Percentiles rank a stretch among this genome's conserved stretches.
phyloP scores from a whole-genome alignment of 2,329 filamentous ascomycete genomes.

The Fusarium xyrophilum region DNA sequence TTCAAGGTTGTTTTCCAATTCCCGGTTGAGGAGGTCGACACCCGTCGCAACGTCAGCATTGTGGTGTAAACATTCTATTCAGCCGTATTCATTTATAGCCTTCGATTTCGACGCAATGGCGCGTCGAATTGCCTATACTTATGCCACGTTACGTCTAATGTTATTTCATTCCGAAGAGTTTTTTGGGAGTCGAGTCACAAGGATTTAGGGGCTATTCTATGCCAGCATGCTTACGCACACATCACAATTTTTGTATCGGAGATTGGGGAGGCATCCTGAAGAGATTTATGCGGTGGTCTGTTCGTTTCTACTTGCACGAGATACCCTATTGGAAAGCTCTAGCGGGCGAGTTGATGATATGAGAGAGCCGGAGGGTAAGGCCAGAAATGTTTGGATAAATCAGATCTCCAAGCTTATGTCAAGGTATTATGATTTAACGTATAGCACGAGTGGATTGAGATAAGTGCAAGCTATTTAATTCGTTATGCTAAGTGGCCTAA shows the following conservation, averaged over 20 bases:
- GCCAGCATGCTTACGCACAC: slow-evolving; percentile 4
- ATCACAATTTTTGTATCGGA: slow-evolving; percentile 22
- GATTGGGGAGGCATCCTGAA: slow-evolving; percentile 16
- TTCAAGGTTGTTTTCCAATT: slow-evolving; percentile 88
- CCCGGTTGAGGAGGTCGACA: slow-evolving; percentile 76
- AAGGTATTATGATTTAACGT: neutral
- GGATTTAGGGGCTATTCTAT: slow-evolving; percentile 5
- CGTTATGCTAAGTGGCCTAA: neutral
- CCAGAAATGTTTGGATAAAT: slow-evolving; percentile 1
- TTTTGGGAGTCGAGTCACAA: slow-evolving; percentile 20
- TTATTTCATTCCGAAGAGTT: slow-evolving; percentile 19
- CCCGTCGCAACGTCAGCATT: slow-evolving; percentile 70
- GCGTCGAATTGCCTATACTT: neutral
- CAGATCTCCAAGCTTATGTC: neutral
- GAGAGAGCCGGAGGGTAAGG: slow-evolving; percentile 1
- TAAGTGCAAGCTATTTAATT: slow-evolving; percentile 1
- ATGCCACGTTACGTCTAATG: slow-evolving; percentile 25
- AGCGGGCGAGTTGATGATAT: slow-evolving; percentile 19
- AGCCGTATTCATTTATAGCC: neutral
- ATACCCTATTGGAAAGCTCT: slow-evolving; percentile 41
- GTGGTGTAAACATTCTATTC: slow-evolving; percentile 47
- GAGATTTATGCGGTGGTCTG: slow-evolving; percentile 34
- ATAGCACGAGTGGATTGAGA: neutral
- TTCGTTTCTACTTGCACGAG: slow-evolving; percentile 43
- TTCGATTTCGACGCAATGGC: neutral